Evolutionary conservation across 768 basidiomycete species (phyloP).

Genomic region (Auricularia auricula-judae): DNA sequence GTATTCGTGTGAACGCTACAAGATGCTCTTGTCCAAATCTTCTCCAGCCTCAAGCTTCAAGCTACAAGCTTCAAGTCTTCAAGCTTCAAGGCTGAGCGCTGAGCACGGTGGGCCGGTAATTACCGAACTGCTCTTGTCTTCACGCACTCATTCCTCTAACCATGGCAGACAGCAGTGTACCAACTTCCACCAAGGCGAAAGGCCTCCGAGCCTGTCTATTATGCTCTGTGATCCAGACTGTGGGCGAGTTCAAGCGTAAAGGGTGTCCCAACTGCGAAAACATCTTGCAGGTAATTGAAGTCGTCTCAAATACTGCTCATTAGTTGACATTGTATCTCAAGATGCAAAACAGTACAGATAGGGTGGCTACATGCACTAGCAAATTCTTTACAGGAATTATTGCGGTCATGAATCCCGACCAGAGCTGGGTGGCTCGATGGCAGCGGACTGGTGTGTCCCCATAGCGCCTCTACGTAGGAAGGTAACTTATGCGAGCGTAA

Average conservation of each 20-base stretch:
- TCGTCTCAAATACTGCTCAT: background rate
- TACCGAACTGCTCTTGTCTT: too few relatives aligned
- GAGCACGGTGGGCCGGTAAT: too few relatives aligned
- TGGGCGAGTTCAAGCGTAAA: slow-evolving; percentile 64
- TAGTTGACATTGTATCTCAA: slow-evolving; percentile 19
- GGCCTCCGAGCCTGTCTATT: slow-evolving; percentile 83
- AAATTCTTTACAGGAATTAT: slow-evolving; percentile 89
- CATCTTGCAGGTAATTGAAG: slow-evolving; percentile 60
- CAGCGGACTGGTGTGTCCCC: slow-evolving; percentile 65
- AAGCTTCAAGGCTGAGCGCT: too few relatives aligned
- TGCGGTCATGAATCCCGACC: slow-evolving; percentile 72
- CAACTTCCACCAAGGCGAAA: slow-evolving; percentile 51
- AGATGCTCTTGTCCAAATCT: too few relatives aligned
- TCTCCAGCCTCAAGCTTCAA: too few relatives aligned
- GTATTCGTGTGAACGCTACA: too few relatives aligned
- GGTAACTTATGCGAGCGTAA: background rate
- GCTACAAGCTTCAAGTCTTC: too few relatives aligned
- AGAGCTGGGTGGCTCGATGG: slow-evolving; percentile 95
- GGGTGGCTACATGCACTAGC: slow-evolving; percentile 79
- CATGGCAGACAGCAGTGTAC: slow-evolving; percentile 25
- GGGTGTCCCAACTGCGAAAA: slow-evolving; percentile 99
- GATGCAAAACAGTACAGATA: slow-evolving; percentile 83
- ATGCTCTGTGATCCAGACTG: slow-evolving; percentile 82
- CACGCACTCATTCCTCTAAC: too few relatives aligned
- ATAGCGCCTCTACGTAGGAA: slow-evolving; percentile 2